Percentiles rank a stretch among this genome's conserved stretches.
phyloP scores from a whole-genome alignment of 2,329 filamentous ascomycete genomes.

The Harringtonia lauricola region DNA sequence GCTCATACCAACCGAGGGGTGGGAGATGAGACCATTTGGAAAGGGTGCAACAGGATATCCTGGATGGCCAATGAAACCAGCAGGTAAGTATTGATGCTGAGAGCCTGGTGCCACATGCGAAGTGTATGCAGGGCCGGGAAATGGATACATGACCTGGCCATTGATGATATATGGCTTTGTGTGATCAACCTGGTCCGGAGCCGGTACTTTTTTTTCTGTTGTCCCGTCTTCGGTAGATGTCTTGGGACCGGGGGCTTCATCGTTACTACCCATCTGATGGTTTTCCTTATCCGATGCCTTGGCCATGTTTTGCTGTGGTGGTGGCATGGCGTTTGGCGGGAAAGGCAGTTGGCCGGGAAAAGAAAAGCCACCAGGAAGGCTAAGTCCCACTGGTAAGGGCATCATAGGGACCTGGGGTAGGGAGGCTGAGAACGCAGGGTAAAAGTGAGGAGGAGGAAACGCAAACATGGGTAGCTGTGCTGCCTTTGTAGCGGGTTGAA shows the following conservation, averaged over 20 bases:
- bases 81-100: conserved; percentile 7
- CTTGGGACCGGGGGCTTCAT: conserved; percentile 8
- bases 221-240: conserved; percentile 13
- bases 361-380: conserved; percentile 10
- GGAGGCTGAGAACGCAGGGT: conserved; percentile 8
- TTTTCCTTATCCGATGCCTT: conserved; percentile 11
- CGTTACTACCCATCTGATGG: conserved; percentile 13
- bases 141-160: conserved; percentile 23
- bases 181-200: conserved; percentile 34
- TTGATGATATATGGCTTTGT: conserved; percentile 31
- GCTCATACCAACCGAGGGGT: conserved; percentile 12
- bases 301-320: conserved; percentile 9
- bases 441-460: conserved; percentile 9
- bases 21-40: conserved; percentile 14
- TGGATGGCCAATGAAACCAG: conserved; percentile 9
- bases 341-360: conserved; percentile 6
- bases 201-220: conserved; percentile 23
- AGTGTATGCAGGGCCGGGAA: conserved; percentile 10
- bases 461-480: conserved; percentile 15
- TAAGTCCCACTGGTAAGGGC: conserved; percentile 27
- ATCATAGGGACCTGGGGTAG: conserved; percentile 25
- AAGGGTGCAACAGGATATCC: conserved; percentile 14
- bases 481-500: conserved; percentile 2
- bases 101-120: conserved; percentile 1
- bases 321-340: background rate